Evolutionary conservation across 2,329 filamentous ascomycete species (phyloP).

Genomic region (Arthrobotrys musiformis): DNA sequence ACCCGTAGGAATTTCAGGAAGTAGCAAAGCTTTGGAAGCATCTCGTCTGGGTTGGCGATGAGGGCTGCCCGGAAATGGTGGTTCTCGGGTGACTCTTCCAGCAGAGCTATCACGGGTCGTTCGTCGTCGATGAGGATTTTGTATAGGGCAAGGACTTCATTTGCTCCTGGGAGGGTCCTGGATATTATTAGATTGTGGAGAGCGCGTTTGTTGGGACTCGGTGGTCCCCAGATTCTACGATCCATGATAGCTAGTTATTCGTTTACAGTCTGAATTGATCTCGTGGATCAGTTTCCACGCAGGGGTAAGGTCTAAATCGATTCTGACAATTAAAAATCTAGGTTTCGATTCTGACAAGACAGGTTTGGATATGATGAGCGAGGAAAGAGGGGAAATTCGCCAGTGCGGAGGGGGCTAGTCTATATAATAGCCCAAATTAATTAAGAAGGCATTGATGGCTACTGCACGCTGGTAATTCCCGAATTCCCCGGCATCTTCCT

Average conservation of each 20-base stretch:
- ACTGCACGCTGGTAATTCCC: too few relatives aligned
- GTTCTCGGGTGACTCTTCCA: not conserved
- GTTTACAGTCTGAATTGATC: too few relatives aligned
- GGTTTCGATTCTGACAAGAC: not conserved
- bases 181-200: not conserved
- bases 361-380: not conserved
- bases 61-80: conserved; percentile 9
- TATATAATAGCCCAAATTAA: too few relatives aligned
- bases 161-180: not conserved
- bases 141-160: not conserved
- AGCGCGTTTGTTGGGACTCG: not conserved
- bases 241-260: not conserved
- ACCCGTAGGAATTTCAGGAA: not conserved
- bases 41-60: conserved; percentile 1
- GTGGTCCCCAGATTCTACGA: not conserved
- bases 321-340: too few relatives aligned
- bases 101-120: not conserved
- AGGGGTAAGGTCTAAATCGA: too few relatives aligned
- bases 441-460: too few relatives aligned
- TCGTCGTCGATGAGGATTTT: not conserved
- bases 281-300: too few relatives aligned
- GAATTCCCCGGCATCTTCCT: too few relatives aligned
- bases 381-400: not conserved
- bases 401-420: too few relatives aligned
- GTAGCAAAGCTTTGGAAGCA: not conserved